Percentiles rank a stretch among this genome's conserved stretches.
Evolutionary conservation across 768 basidiomycete species (phyloP).

Genomic region (Mycena crocata): DNA sequence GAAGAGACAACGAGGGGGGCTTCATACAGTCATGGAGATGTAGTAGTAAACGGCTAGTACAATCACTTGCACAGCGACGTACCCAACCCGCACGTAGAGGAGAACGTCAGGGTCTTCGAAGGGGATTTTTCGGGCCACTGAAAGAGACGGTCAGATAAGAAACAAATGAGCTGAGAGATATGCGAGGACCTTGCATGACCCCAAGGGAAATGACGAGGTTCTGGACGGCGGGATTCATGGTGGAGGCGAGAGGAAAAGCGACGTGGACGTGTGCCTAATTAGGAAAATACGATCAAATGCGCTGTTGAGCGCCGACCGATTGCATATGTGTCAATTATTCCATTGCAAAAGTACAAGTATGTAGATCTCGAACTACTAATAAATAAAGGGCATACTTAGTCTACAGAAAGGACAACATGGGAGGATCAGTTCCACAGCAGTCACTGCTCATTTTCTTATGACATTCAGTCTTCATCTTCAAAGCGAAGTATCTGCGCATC

Average conservation of each 20-base stretch:
- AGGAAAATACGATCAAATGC: background rate
- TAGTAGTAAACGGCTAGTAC: slow-evolving; percentile 85
- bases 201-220: slow-evolving; percentile 92
- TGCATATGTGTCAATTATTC: slow-evolving; percentile 8
- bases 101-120: slow-evolving; percentile 90
- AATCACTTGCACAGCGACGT: slow-evolving; percentile 79
- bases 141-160: slow-evolving; percentile 13
- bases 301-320: too few species aligned
- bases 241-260: slow-evolving; percentile 34
- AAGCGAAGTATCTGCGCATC: slow-evolving; percentile 89
- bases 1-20: background rate
- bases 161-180: background rate
- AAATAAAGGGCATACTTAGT: slow-evolving; percentile 28
- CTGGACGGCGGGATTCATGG: slow-evolving; percentile 80
- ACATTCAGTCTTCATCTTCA: slow-evolving; percentile 74
- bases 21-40: slow-evolving; percentile 73
- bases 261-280: slow-evolving; percentile 7
- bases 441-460: slow-evolving; percentile 12
- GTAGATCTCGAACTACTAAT: slow-evolving; percentile 31
- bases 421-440: slow-evolving; percentile 21
- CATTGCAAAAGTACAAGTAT: slow-evolving; percentile 29
- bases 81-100: slow-evolving; percentile 85
- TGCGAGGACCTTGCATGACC: slow-evolving; percentile 84
- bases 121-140: slow-evolving; percentile 91
- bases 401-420: slow-evolving; percentile 34